Conservation (phyloP, 768 basidiomycete genomes). For the Brasilioporus rufonigricans region DNA sequence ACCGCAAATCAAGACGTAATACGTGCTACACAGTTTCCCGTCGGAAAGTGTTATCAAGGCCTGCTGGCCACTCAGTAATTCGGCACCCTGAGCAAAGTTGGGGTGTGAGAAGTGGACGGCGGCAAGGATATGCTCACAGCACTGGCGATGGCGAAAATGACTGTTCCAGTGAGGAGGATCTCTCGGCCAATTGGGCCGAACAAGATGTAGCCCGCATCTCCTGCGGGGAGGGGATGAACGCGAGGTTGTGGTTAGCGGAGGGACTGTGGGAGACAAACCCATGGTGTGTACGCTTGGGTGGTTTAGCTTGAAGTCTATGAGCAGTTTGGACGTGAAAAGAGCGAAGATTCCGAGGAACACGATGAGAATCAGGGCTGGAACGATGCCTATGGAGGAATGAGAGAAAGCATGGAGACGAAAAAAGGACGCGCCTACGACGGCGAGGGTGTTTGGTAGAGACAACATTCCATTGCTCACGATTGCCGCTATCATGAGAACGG, state of each 20-base stretch:
- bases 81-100: not conserved
- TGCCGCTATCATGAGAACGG: not conserved
- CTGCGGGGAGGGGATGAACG: not conserved
- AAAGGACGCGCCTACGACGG: not conserved
- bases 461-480: not conserved
- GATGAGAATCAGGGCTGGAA: not conserved
- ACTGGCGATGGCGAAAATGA: not conserved
- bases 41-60: not conserved
- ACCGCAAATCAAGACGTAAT: slow-evolving; percentile 46
- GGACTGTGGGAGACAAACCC: not conserved
- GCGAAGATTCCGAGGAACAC: not conserved
- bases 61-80: not conserved
- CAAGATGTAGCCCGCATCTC: not conserved
- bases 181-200: not conserved
- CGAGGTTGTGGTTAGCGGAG: not conserved
- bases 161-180: not conserved
- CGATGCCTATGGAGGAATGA: not conserved
- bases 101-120: too few relatives aligned
- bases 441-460: not conserved
- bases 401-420: not conserved
- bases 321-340: not conserved
- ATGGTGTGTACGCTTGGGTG: not conserved
- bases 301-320: not conserved
- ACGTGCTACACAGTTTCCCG: slow-evolving; percentile 3
- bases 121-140: not conserved